A percentile compares a stretch with the other conserved stretches of the same genome.
phyloP scores from a whole-genome alignment of 108 stramenopile species.

The Poteriospumella lacustris region DNA sequence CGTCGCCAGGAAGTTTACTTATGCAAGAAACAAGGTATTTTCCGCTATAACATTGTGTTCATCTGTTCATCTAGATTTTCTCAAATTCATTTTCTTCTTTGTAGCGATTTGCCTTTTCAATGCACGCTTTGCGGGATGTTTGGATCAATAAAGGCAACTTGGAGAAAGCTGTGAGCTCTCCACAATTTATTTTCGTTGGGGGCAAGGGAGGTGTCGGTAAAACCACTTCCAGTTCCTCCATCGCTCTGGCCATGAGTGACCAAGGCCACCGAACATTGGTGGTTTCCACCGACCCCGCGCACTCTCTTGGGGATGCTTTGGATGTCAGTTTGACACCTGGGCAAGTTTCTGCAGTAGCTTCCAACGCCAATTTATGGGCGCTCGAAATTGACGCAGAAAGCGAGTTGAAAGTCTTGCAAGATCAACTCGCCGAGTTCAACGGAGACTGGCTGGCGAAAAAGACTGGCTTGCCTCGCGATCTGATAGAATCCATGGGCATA shows the following conservation, averaged over 20 bases:
- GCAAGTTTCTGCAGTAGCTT: slow-evolving; percentile 27
- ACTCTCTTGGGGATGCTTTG: slow-evolving; percentile 82
- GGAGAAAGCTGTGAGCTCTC: too few species aligned
- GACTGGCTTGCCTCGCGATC: slow-evolving; percentile 29
- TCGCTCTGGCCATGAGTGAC: slow-evolving; percentile 73
- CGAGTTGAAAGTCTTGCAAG: slow-evolving; percentile 8
- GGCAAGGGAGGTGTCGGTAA: slow-evolving; percentile 57
- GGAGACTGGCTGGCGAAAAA: slow-evolving; percentile 33
- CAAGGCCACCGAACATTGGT: slow-evolving; percentile 63
- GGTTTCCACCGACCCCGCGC: slow-evolving; percentile 95
- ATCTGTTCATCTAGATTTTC: too few species aligned
- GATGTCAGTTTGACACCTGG: slow-evolving; percentile 38
- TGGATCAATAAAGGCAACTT: too few species aligned
- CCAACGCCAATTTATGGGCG: slow-evolving; percentile 39
- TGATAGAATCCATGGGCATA: slow-evolving; percentile 36
- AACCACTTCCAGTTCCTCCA: slow-evolving; percentile 71
- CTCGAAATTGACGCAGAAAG: slow-evolving; percentile 42
- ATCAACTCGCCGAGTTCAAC: slow-evolving; percentile 25
- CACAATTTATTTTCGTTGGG: slow-evolving; percentile 46
- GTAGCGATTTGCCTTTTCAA: too few species aligned
- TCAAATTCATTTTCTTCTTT: too few species aligned
- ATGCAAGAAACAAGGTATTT: too few species aligned
- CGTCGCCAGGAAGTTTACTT: too few species aligned
- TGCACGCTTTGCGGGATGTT: too few species aligned
- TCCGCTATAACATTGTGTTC: too few species aligned